phyloP scores from a whole-genome alignment of 2,329 filamentous ascomycete genomes.

The Alternaria postmessia region DNA sequence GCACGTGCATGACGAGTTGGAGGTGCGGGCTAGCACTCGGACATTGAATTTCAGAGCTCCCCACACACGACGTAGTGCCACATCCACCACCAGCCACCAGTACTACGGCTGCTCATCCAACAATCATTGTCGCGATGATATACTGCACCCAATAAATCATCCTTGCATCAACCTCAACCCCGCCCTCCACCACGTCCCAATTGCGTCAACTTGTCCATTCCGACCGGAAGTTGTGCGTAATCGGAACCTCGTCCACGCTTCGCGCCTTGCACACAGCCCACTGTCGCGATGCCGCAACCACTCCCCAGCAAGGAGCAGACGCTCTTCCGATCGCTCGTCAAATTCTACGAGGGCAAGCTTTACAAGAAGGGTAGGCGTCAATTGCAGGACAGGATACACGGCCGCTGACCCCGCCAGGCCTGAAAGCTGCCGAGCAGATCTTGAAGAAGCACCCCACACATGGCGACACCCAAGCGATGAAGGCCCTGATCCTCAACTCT shows the following conservation, averaged over 20 bases:
- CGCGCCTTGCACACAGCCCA: conserved; percentile 15
- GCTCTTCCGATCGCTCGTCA: conserved; percentile 93
- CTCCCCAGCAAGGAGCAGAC: conserved; percentile 88
- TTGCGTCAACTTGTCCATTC: conserved; percentile 14
- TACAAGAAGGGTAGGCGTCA: conserved; percentile 78
- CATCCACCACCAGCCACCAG: conserved; percentile 15
- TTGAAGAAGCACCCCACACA: conserved; percentile 93
- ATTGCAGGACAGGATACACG: conserved; percentile 12
- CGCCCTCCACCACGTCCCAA: conserved; percentile 1
- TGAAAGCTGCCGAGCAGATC: conserved; percentile 96
- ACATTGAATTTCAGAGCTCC: conserved; percentile 45
- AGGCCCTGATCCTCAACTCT: conserved; percentile 93
- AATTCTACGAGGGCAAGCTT: conserved; percentile 97
- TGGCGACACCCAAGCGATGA: conserved; percentile 99
- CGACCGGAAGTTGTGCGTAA: conserved; percentile 22
- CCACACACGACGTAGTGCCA: conserved; percentile 38
- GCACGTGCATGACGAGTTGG: conserved; percentile 29
- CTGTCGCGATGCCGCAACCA: conserved; percentile 71
- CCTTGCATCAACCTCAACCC: conserved; percentile 2
- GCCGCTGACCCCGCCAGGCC: conserved; percentile 61
- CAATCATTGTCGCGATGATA: conserved; percentile 19
- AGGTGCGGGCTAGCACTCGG: conserved; percentile 26
- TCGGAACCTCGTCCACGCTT: conserved; percentile 16
- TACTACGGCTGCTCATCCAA: conserved; percentile 11
- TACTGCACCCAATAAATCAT: conserved; percentile 12